Evolutionary conservation across 2,329 filamentous ascomycete genomes (phyloP), one percentile per base, ranked within the genome.

Genomic region (Fusarium sp.): DNA sequence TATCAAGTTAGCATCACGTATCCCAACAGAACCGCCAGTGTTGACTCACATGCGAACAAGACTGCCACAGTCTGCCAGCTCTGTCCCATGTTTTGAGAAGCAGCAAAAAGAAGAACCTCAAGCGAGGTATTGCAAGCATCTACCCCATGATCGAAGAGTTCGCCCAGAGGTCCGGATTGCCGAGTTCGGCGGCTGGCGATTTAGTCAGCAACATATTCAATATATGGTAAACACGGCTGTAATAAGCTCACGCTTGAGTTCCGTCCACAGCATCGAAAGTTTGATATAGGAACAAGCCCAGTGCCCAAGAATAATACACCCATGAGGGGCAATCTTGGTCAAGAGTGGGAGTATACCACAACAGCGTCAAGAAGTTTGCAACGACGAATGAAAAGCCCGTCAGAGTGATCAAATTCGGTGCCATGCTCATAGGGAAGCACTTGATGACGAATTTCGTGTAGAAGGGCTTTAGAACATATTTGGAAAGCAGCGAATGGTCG

Each of bases 211-310:
- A 55, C 39, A 64, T 38, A 29, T 41, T 42, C 23, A 31, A 35
- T 23, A 27, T 12, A n/a, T 31, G 25, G 15, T 21, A 27, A 41
- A 45, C 18, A 10, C 27, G 21, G 3, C 38, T 44, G 31, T 18
- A 19, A n/a, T 31, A 10, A 70, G 88, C 92, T 81, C 86, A 94
- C 91, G 96, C 96, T 82, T 99, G 96, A 35, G 92, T 89, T 58
- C 96, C 96, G 83, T 99, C 96, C 31, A 98, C 94, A 4, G 95
- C 96, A 83, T 99, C 96, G 83, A 99, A 98, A 3, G 95, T 98
- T 88, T 99, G 96, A 83, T 99, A 99, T 57, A 98, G 82, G 81
- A 98, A 98, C 74, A 99, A 84, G 4, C 96, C 96, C 37, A 93
- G 82, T 8, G 95, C 92, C 93, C 95, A 99, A 78, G 90, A 93